Evolutionary conservation across 2,329 filamentous ascomycete genomes (phyloP), one percentile per base, ranked within the genome.

Genomic region (Pseudogymnoascus sp.): DNA sequence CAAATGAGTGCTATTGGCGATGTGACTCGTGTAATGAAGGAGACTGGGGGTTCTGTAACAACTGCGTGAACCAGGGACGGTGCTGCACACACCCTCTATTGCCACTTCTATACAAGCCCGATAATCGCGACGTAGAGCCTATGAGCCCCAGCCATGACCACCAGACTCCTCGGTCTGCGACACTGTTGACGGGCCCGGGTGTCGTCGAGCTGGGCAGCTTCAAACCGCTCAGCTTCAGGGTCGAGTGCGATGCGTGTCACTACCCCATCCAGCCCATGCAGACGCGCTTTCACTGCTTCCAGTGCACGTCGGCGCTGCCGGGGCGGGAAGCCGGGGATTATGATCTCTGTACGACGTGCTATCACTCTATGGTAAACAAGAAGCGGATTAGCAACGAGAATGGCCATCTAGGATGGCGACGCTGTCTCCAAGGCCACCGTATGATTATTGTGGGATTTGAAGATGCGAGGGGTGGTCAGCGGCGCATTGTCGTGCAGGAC

Each of bases 31-130:
- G 93, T 76, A 96, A 96, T 70, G 87, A 95, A 66, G 93, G 91
- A 4, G 93, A 96, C 71, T 98, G 93, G 93, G 93, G 93, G 0
- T 97, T 91, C 73, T 98, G 93, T 76, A 91, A 93, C 69, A 78
- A 82, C 65, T 98, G 93, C 68, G 91, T 96, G 31, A 93, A 93
- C 64, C 86, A 88, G 73, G 92, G 91, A 14, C 82, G 82, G 65
- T 89, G 87, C 65, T 98, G 93, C 75, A 89, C 87, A 0, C 93
- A 98, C 71, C 82, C 89, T 6, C 80, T 98, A 0, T 78, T 96
- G 0, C 91, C 93, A 0, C 78, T 96, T 50, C 84, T 87, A 0
- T 88, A 91, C 68, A 80, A 84, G 50, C 74, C 77, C 6, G 61
- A 65, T 6, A 64, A 67, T 12, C 60, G 61, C 19, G 62, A 65